These are phyloP conservation scores for Talaromyces sp. DNA, from an alignment of 2,329 filamentous ascomycete genomes.

Conservation along the genomic window DNA sequence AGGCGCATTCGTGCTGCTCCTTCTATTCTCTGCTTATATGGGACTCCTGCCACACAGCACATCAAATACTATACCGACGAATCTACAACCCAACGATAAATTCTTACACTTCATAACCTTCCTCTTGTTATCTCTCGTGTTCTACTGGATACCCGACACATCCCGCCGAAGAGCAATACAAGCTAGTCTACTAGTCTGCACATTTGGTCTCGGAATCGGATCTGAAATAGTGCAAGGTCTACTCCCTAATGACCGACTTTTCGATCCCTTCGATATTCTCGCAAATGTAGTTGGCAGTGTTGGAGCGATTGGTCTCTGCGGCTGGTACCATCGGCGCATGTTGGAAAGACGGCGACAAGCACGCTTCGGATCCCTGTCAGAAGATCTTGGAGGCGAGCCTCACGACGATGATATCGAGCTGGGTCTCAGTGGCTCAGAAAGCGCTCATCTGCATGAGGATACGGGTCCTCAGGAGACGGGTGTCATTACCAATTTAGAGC, in stretches of 20 bases:
- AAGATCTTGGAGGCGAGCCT: conserved; percentile 37
- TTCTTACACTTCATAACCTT: conserved; percentile 82
- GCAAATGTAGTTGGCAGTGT: conserved; percentile 82
- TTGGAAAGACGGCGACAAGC: conserved; percentile 76
- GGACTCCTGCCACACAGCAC: conserved; percentile 63
- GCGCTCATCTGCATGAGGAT: conserved; percentile 32
- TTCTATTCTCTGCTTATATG: conserved; percentile 72
- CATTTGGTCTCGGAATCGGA: conserved; percentile 56
- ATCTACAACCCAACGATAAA: conserved; percentile 76
- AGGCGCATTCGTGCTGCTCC: conserved; percentile 66
- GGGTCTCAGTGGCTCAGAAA: conserved; percentile 51
- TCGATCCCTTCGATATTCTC: conserved; percentile 80
- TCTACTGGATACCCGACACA: conserved; percentile 97
- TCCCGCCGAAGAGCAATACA: conserved; percentile 80
- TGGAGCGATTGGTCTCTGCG: conserved; percentile 68
- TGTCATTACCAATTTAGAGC: conserved; percentile 61
- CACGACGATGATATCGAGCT: conserved; percentile 66
- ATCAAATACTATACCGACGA: conserved; percentile 39
- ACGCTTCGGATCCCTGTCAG: conserved; percentile 68
- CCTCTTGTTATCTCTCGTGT: conserved; percentile 76
- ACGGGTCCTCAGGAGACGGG: conserved; percentile 61
- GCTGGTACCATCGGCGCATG: conserved; percentile 95
- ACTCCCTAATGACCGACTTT: conserved; percentile 67
- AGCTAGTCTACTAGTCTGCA: conserved; percentile 77
- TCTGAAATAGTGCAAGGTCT: conserved; percentile 59